Base-by-base conservation (phyloP, 2,329 filamentous ascomycete genomes). In the Pezicula rhizophila region DNA sequence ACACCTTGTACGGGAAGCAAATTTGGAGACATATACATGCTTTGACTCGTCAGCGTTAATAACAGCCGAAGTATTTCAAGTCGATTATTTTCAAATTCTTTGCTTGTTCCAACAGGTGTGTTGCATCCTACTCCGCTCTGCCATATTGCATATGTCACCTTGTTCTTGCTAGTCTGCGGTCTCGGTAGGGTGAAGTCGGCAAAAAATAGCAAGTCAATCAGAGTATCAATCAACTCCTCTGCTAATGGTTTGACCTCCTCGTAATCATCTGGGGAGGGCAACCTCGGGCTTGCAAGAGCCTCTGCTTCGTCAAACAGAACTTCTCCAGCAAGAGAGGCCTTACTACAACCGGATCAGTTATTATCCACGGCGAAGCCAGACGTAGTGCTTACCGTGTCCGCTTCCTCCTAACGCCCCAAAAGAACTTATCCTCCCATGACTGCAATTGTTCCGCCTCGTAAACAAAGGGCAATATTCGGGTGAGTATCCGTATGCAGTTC, bases 101-200 rank as follows among this genome's bases (percentile, higher is more conserved):
- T 95, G 46, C 85, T 96, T 3, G 90, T 92, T 8, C 85, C 85
- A 58, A 95, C 83, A 5, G 90, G 82, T 14, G 87, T 88, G 66
- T 96, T 95, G 73, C 92, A 97, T 12, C 93, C 93, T 26, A 99
- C 92, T 42, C 93, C 93, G 63, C 89, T 97, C 70, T 96, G 90
- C 93, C 93, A 99, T 64, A 99, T 97, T 47, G 89, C 86, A 68
- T 93, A 96, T 7, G 85, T 87, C 48, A 96, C 87, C 66, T 93
- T 95, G 54, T 79, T 78, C 62, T 86, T 89, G 47, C 81, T 80
- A 49, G 82, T 77, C 12, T 82, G 76, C 38, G 87, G 79, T 50
- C 76, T 80, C 8, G 92, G 88, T 14, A 96, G 78, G 0, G 92
- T 96, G 61, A 99, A 86, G 48, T 90, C 88, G 8, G 87, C 84